phyloP scores from a whole-genome alignment of 2,329 filamentous ascomycete genomes.

The Phaeoacremonium minimum region DNA sequence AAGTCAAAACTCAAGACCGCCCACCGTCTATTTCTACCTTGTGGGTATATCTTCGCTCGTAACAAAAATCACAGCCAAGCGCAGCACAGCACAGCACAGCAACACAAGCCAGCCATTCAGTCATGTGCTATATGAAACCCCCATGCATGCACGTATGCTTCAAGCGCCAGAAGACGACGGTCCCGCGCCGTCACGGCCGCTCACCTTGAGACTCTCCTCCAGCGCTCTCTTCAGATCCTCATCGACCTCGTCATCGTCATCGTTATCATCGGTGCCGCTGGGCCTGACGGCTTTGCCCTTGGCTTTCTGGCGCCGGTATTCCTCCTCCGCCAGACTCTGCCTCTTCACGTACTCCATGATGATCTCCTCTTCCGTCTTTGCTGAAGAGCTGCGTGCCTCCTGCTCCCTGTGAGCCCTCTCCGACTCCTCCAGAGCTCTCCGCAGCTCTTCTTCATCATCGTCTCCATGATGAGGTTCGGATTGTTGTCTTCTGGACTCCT shows the following conservation, averaged over 20 bases:
- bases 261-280: constrained; percentile 26
- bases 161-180: no score
- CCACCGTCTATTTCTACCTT: no score
- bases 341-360: constrained; percentile 74
- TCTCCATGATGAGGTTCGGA: constrained; percentile 15
- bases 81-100: no score
- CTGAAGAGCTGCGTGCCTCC: constrained; percentile 24
- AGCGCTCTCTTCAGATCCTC: constrained; percentile 53
- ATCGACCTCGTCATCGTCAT: constrained; percentile 44
- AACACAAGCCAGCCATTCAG: no score
- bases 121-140: no score
- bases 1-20: no score
- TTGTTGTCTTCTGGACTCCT: constrained; percentile 32
- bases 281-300: constrained; percentile 25
- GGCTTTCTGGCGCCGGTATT: constrained; percentile 31
- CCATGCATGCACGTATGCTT: no score
- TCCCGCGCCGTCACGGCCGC: no score
- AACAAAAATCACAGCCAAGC: no score
- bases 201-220: constrained; percentile 51
- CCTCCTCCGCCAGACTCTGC: constrained; percentile 68
- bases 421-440: constrained; percentile 42
- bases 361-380: constrained; percentile 63
- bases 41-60: no score
- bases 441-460: constrained; percentile 38
- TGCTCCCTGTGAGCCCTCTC: constrained; percentile 38